phyloP scores from a whole-genome alignment of 352 stramenopile genomes.

The Globisporangium ultimum region DNA sequence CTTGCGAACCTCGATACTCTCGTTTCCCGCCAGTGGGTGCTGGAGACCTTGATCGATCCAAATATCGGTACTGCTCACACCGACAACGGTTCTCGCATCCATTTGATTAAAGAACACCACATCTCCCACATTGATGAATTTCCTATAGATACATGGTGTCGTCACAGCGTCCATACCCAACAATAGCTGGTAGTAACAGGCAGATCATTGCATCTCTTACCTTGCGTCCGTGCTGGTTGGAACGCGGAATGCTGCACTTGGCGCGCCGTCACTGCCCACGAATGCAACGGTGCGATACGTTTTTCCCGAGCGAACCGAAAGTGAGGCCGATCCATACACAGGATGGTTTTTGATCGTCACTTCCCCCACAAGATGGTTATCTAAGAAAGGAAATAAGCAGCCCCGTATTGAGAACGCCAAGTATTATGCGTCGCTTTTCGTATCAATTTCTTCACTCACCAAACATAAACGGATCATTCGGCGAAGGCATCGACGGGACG shows the following conservation, averaged over 20 bases:
- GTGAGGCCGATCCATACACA: constrained; percentile 47
- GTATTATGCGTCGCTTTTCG: too few species aligned
- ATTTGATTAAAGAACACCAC: constrained; percentile 47
- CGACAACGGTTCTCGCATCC: constrained; percentile 46
- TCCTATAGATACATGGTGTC: constrained; percentile 17
- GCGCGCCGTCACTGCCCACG: constrained; percentile 28
- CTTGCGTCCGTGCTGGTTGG: constrained; percentile 37
- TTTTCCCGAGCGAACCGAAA: constrained; percentile 49
- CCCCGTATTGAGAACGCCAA: too few species aligned
- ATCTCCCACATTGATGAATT: constrained; percentile 45
- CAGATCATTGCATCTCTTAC: constrained; percentile 17
- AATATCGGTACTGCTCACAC: constrained; percentile 34
- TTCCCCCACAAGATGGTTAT: constrained; percentile 60
- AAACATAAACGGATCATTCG: constrained; percentile 50
- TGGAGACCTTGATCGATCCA: constrained; percentile 51
- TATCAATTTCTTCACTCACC: constrained; percentile 18
- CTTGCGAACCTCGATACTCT: constrained; percentile 48
- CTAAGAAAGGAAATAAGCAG: not conserved
- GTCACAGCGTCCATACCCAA: too few species aligned
- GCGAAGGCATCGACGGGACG: constrained; percentile 27
- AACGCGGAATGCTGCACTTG: constrained; percentile 32
- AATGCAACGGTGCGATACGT: constrained; percentile 37
- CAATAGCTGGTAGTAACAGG: too few species aligned
- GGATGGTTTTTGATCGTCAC: constrained; percentile 55
- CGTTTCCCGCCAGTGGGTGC: constrained; percentile 27